phyloP scores from a whole-genome alignment of 2,329 filamentous ascomycete genomes.

The Fusarium armeniacum region DNA sequence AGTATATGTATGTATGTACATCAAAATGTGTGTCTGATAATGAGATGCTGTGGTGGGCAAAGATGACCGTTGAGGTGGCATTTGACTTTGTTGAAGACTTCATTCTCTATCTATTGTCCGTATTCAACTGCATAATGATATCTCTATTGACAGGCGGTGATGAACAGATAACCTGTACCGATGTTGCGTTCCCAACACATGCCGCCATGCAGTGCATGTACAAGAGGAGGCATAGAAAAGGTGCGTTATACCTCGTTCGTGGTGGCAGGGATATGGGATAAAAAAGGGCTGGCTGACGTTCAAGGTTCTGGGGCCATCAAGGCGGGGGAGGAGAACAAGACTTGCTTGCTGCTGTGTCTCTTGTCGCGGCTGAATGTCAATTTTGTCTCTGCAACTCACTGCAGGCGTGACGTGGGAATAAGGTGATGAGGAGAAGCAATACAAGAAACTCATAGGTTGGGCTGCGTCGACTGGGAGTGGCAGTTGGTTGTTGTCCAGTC shows the following conservation, averaged over 20 bases:
- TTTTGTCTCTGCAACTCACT: constrained; percentile 15
- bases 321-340: constrained; percentile 15
- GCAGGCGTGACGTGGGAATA: constrained; percentile 34
- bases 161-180: constrained; percentile 19
- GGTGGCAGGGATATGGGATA: constrained; percentile 27
- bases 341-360: constrained; percentile 25
- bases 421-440: constrained; percentile 24
- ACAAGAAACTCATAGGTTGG: constrained; percentile 20
- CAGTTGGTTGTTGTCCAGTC: constrained; percentile 18
- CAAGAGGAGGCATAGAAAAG: constrained; percentile 13
- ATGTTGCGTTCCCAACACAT: constrained; percentile 27
- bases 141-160: constrained; percentile 28
- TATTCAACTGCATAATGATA: constrained; percentile 17
- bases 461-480: constrained; percentile 5
- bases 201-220: constrained; percentile 15
- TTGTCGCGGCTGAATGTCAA: constrained; percentile 26
- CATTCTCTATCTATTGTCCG: not conserved
- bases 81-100: constrained; percentile 19
- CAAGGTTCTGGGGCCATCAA: constrained; percentile 17
- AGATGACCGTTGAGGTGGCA: constrained; percentile 23
- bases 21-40: constrained; percentile 12
- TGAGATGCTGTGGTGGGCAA: constrained; percentile 24
- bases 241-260: constrained; percentile 30
- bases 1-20: not conserved
- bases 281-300: constrained; percentile 33